These are phyloP conservation scores for Beauveria australis DNA, from an alignment of 2,329 filamentous ascomycete species.

Conservation along the genomic window DNA sequence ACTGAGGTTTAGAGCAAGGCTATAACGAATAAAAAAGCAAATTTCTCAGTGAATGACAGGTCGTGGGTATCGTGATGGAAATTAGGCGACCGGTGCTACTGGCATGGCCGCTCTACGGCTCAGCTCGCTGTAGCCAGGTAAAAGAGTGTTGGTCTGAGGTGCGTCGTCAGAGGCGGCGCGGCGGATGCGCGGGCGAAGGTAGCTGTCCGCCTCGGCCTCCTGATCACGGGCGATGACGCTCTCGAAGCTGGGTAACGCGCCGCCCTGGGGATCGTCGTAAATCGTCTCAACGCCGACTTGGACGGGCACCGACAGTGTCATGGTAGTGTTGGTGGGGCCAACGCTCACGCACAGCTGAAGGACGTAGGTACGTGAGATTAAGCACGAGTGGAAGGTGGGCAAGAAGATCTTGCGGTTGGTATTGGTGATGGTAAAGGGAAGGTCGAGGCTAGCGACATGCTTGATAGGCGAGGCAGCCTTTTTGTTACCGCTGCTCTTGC, in stretches of 20 bases:
- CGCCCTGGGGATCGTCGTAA: conserved; percentile 23
- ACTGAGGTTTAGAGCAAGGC: neutral
- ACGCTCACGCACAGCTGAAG: conserved; percentile 38
- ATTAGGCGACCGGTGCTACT: conserved; percentile 9
- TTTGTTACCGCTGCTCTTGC: conserved; percentile 16
- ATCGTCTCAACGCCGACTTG: conserved; percentile 40
- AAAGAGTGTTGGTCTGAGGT: conserved; percentile 23
- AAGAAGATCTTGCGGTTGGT: conserved; percentile 42
- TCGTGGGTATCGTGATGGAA: conserved; percentile 7
- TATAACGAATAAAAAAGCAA: neutral
- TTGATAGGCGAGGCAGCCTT: conserved; percentile 24
- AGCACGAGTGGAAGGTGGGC: conserved; percentile 51
- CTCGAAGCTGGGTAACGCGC: conserved; percentile 42
- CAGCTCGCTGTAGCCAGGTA: conserved; percentile 33
- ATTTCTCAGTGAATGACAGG: neutral
- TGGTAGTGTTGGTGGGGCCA: conserved; percentile 32
- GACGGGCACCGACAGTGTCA: conserved; percentile 40
- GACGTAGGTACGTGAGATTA: conserved; percentile 47
- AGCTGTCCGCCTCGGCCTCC: conserved; percentile 35
- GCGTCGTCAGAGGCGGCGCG: conserved; percentile 23
- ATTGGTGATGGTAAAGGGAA: conserved; percentile 41
- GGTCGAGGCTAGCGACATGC: conserved; percentile 34
- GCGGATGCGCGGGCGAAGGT: conserved; percentile 33
- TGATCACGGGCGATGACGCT: conserved; percentile 33
- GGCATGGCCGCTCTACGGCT: conserved; percentile 17